Evolutionary conservation across 305 asterid genomes (phyloP).

Genomic region (Fraxinus dipetala): DNA sequence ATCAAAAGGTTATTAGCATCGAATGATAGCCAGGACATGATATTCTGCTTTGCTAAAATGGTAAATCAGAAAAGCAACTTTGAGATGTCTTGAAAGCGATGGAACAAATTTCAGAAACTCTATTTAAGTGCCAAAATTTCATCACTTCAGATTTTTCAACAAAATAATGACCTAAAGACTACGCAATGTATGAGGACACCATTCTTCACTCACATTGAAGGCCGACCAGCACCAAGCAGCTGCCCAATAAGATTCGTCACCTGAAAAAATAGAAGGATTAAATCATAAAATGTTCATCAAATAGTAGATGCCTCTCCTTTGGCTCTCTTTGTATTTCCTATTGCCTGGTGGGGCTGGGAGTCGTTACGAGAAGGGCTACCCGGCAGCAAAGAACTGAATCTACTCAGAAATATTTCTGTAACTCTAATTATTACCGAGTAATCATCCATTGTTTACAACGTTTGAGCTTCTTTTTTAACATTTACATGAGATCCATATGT

Average conservation of each 20-base stretch:
- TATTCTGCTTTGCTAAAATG: not conserved
- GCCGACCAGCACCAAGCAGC: conserved; percentile 61
- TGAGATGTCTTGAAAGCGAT: not conserved
- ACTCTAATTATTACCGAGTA: not conserved
- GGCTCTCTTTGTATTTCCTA: not conserved
- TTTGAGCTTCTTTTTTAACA: not conserved
- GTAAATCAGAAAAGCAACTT: not conserved
- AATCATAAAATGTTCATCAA: not conserved
- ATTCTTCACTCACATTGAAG: conserved; percentile 47
- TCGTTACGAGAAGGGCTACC: not conserved
- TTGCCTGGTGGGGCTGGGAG: not conserved
- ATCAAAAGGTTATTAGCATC: not conserved
- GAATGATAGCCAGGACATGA: not conserved
- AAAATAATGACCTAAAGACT: not conserved
- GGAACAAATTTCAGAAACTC: not conserved
- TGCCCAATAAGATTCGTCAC: conserved; percentile 78
- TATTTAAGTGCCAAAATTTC: not conserved
- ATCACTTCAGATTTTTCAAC: not conserved
- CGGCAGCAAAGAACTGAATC: not conserved
- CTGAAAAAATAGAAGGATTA: conserved; percentile 38
- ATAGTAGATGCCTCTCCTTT: not conserved
- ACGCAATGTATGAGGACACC: not conserved
- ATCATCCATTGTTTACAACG: not conserved
- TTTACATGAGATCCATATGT: not conserved
- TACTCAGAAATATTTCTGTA: not conserved